Percentiles rank a stretch among this genome's conserved stretches.
Evolutionary conservation across 2,329 filamentous ascomycete species (phyloP).

Genomic region (Alternaria atra): DNA sequence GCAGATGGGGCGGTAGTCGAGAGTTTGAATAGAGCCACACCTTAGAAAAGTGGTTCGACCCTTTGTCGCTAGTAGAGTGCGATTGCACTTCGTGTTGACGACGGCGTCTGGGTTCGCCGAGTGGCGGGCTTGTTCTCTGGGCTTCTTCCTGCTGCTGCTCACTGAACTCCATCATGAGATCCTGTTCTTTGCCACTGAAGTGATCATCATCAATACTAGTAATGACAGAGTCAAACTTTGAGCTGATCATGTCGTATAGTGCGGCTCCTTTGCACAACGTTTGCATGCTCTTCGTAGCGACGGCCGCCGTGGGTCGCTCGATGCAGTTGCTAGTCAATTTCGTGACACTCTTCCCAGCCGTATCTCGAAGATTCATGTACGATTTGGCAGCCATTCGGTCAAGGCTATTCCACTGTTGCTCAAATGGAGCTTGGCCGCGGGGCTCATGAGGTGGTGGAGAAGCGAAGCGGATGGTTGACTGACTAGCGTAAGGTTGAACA

Average conservation of each 20-base stretch:
- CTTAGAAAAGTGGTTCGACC: constrained; percentile 68
- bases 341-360: constrained; percentile 36
- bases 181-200: constrained; percentile 62
- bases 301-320: constrained; percentile 39
- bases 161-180: constrained; percentile 53
- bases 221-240: constrained; percentile 72
- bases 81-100: constrained; percentile 25
- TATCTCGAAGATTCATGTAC: constrained; percentile 38
- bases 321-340: constrained; percentile 41
- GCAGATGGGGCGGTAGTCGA: constrained; percentile 72
- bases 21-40: constrained; percentile 83
- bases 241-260: constrained; percentile 68
- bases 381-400: constrained; percentile 44
- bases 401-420: constrained; percentile 41
- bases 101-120: constrained; percentile 21
- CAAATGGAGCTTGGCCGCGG: constrained; percentile 33
- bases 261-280: constrained; percentile 53
- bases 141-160: constrained; percentile 23
- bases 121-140: constrained; percentile 27
- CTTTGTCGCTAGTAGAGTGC: constrained; percentile 27
- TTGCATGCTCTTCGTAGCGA: constrained; percentile 47
- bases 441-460: constrained; percentile 27
- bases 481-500: constrained; percentile 26
- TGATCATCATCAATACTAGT: constrained; percentile 75
- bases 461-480: constrained; percentile 34